Evolutionary conservation across 176 grass and related monocot genomes (phyloP), one percentile per base, ranked within the genome.

Genomic region (Oryza coarctata): DNA sequence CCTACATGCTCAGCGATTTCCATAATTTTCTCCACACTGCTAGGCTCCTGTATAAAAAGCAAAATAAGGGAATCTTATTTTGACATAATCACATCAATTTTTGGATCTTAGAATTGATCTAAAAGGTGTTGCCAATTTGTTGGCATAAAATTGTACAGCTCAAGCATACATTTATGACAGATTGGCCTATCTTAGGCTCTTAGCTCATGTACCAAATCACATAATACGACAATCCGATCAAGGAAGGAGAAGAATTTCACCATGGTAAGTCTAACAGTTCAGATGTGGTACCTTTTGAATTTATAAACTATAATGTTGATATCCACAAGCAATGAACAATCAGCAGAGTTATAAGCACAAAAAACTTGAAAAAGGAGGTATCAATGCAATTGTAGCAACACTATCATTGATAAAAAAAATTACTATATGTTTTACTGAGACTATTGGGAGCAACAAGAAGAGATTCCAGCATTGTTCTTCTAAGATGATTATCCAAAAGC

Each of bases 11-110:
- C 90, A 77, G 93, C 90, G 45, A 96, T 89, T 86, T 90, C 86
- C 93, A 92, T 92, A 70, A 96, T 92, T 82, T 96, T 96, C 80
- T 96, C 94, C 39, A 96, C 90, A 80, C 94, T 96, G 80, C 94
- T 96, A 55, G 90, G 94, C 69, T 96, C 88, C 90, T 93, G 36
- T 17, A n/a, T n/a, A n/a, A 89, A 40, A 63, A 39, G 43, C 0
- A 66, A 66, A 22, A 47, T 3, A 41, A 14, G 73, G 27, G 13
- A 47, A 45, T 66, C 11, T 49, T 33, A 49, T 32, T 65, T 78
- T 66, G 39, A 49, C 28, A 67, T 12, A 67, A 79, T 50, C 39
- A 30, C 17, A 65, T 45, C 29, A 34, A 45, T 65, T 64, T 65
- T 41, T 64, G 35, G 41, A 65, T 7, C 40, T 13, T 29, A 20